Base-by-base conservation (phyloP, 1,284 basidiomycete species). In the Wallemia mellicola region DNA sequence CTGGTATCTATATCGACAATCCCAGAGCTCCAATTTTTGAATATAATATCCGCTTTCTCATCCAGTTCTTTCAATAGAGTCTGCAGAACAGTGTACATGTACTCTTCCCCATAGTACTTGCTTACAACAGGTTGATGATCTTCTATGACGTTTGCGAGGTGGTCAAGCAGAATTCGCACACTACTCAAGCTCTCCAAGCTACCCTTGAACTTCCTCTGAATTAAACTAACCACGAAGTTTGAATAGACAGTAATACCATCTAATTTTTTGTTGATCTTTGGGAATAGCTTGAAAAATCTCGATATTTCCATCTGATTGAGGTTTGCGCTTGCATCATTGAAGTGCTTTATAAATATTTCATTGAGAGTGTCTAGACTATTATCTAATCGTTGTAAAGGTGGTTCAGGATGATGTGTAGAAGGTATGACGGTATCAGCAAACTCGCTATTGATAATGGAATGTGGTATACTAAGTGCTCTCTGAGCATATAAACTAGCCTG, bases 81-180 rank as follows among this genome's bases (percentile, higher is more conserved):
- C 17, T 76, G 74, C 1, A 91, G 78, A 17, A 98, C 89, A 24
- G 73, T 76, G 27, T 74, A 73, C 89, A 94, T 94, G 66, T 83
- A 82, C 27, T 57, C 55, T 7, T n/a, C 24, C 27, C 89, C 94
- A 66, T 98, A 98, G 69, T 98, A 94, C 70, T 92, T 92, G 68
- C 96, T 91, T 0, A 99, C 92, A 1, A 98, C 80, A 1, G 89
- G 86, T 66, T 94, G 89, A 68, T 99, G 94, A 67, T 95, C 89
- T 66, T 92, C 89, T 48, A 98, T 82, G 62, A 99, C 88, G 73
- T 86, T 79, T 0, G 92, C 94, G 54, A 98, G 82, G 60, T 83
- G 84, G 71, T 99, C 94, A 64, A 96, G 91, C 0, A 99, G 75
- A 1, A 83, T 81, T 0, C 89, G 95, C 59, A 95, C 72, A 2